phyloP scores from a whole-genome alignment of 2,329 filamentous ascomycete genomes.

The Xylariales sp. region DNA sequence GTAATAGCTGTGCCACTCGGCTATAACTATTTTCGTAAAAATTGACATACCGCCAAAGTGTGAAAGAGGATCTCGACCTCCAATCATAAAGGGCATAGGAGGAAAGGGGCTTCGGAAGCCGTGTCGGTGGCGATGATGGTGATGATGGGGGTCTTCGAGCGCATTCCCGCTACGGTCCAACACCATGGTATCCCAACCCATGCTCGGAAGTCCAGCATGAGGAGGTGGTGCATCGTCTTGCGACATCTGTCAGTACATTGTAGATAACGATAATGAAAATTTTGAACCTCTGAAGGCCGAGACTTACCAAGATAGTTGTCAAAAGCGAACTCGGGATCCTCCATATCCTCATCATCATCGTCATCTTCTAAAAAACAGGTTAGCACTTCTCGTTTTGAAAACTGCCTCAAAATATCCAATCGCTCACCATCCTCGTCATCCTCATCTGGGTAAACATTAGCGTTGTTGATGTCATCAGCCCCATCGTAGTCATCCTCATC shows the following conservation, averaged over 20 bases:
- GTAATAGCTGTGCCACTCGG: no score
- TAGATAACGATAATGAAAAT: no score
- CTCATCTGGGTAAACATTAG: constrained; percentile 50
- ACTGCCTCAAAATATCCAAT: no score
- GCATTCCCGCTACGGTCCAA: constrained; percentile 34
- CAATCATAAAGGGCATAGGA: constrained; percentile 26
- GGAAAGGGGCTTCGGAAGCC: constrained; percentile 58
- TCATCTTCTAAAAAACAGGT: constrained; percentile 36
- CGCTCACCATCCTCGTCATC: constrained; percentile 53
- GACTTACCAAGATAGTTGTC: constrained; percentile 54
- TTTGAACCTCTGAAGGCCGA: no score
- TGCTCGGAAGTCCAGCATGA: constrained; percentile 35
- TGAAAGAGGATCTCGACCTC: constrained; percentile 18
- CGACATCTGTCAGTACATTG: no score
- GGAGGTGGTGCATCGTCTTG: constrained; percentile 39
- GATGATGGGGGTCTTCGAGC: constrained; percentile 42
- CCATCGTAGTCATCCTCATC: constrained; percentile 51
- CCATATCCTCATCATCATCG: constrained; percentile 66
- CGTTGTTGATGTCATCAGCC: constrained; percentile 43
- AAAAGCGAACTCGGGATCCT: constrained; percentile 62
- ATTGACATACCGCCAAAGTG: constrained; percentile 22
- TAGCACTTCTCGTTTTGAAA: constrained; percentile 9
- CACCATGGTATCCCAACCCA: constrained; percentile 55
- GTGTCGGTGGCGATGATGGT: constrained; percentile 49
- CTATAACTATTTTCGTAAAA: no score